Evolutionary conservation across 2,329 filamentous ascomycete genomes (phyloP).

Genomic region (Aspergillus candidus): DNA sequence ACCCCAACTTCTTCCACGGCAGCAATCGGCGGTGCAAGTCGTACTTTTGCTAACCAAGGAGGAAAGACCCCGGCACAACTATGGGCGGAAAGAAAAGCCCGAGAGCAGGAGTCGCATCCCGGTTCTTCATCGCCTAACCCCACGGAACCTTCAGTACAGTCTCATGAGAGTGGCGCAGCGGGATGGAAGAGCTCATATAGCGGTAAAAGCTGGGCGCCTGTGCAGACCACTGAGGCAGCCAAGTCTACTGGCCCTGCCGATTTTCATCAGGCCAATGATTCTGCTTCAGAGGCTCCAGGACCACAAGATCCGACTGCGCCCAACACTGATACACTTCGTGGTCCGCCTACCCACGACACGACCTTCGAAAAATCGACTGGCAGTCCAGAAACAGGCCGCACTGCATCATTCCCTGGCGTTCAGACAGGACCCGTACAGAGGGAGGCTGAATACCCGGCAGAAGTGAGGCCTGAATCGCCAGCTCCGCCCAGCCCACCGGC

Average conservation of each 20-base stretch:
- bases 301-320: too few relatives aligned
- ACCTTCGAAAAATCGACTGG: conserved; percentile 56
- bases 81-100: conserved; percentile 96
- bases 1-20: conserved; percentile 55
- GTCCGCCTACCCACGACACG: conserved; percentile 12
- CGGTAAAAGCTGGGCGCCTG: conserved; percentile 84
- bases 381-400: conserved; percentile 61
- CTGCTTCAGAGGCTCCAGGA: conserved; percentile 29
- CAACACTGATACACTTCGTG: too few relatives aligned
- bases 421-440: conserved; percentile 52
- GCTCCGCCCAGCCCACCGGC: conserved; percentile 45
- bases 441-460: conserved; percentile 37
- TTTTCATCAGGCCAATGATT: conserved; percentile 60
- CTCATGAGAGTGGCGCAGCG: conserved; percentile 64
- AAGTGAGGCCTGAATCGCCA: conserved; percentile 36
- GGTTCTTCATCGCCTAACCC: conserved; percentile 38
- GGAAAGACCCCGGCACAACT: conserved; percentile 95
- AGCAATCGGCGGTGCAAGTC: conserved; percentile 68
- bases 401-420: conserved; percentile 72
- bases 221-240: conserved; percentile 67
- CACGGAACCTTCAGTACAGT: conserved; percentile 50
- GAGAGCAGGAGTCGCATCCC: conserved; percentile 56
- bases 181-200: conserved; percentile 89
- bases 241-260: conserved; percentile 51
- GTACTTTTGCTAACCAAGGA: conserved; percentile 88